Evolutionary conservation across 2,329 filamentous ascomycete genomes (phyloP).

Genomic region (Aspergillus sclerotialis): DNA sequence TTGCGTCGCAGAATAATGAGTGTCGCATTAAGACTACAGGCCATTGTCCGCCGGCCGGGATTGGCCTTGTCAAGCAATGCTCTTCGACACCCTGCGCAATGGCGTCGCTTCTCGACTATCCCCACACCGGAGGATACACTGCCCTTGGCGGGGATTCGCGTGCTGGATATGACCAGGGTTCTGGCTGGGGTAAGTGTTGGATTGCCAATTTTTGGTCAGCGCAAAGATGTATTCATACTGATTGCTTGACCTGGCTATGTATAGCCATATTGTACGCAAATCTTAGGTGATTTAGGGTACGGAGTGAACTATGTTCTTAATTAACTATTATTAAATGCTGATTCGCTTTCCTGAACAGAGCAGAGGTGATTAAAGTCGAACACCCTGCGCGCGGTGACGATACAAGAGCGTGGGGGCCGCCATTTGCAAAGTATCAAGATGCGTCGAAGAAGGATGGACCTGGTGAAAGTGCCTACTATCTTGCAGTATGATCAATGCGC

Average conservation of each 20-base stretch:
- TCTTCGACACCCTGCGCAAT: slow-evolving; percentile 16
- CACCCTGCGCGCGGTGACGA: slow-evolving; percentile 89
- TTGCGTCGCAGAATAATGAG: slow-evolving; percentile 14
- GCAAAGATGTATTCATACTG: slow-evolving; percentile 7
- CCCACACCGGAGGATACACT: slow-evolving; percentile 41
- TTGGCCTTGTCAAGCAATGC: slow-evolving; percentile 14
- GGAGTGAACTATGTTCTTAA: slow-evolving; percentile 16
- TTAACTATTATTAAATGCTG: background rate
- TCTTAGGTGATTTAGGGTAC: slow-evolving; percentile 91
- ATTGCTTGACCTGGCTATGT: too few relatives aligned
- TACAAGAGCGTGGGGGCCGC: slow-evolving; percentile 92
- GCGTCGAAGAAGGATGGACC: slow-evolving; percentile 52
- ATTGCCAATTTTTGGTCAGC: background rate
- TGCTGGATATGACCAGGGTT: slow-evolving; percentile 95
- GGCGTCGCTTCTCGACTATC: slow-evolving; percentile 35
- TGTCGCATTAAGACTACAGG: slow-evolving; percentile 16
- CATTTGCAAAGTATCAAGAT: slow-evolving; percentile 72
- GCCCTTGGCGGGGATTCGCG: slow-evolving; percentile 77
- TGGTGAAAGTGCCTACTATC: slow-evolving; percentile 91
- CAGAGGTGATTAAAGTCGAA: slow-evolving; percentile 95
- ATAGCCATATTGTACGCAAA: slow-evolving; percentile 95
- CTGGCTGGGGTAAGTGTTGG: slow-evolving; percentile 70
- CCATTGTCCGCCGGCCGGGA: slow-evolving; percentile 16
- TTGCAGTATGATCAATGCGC: slow-evolving; percentile 60
- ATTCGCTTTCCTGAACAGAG: slow-evolving; percentile 45